Evolutionary conservation across 306 rosid genomes (phyloP), one percentile per base, ranked within the genome.

Genomic region (Malus fusca): DNA sequence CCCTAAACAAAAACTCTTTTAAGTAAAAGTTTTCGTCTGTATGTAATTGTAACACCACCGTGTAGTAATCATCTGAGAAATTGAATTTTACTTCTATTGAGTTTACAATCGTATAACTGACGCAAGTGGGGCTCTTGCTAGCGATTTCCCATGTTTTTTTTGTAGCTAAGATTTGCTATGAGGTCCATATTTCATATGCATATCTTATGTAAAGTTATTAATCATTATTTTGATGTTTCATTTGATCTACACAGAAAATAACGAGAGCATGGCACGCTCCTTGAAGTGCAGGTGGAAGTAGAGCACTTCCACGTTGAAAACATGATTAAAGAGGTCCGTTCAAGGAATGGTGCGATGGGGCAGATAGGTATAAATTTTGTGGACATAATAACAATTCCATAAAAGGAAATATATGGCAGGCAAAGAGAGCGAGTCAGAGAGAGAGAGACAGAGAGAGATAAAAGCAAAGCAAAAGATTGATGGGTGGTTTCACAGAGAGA

Each of bases 331-430:
- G 58, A 59, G n/a, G 68, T 58, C 68, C 42, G 67, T 73, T 26
- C 67, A 58, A 72, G 53, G 42, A 22, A 28, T 28, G 68, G 73
- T 53, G 77, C 22, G 68, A 79, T 72, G 78, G 53, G 68, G 77
- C 73, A 69, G 72, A 69, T 31, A 25, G 71, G 42, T 37, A 78
- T 31, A 44, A 73, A 74, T 53, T 61, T 35, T 56, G 73, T 69
- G 83, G 77, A 72, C 66, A 61, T 74, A 55, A 17, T 23, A 37
- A 58, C 40, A 64, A 80, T 77, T 37, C 82, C 40, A 37, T 46
- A 83, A 79, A 62, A 72, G 75, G 81, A 88, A 78, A 81, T 56
- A 77, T 48, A 43, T 17, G 75, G 31, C 71, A 17, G 58, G 42
- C 55, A 30, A 26, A 69, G 60, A 33, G 42, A 17, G 56, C 4